phyloP scores from a whole-genome alignment of 192 early-diverging fungal genomes.

The Linnemannia schmuckeri region DNA sequence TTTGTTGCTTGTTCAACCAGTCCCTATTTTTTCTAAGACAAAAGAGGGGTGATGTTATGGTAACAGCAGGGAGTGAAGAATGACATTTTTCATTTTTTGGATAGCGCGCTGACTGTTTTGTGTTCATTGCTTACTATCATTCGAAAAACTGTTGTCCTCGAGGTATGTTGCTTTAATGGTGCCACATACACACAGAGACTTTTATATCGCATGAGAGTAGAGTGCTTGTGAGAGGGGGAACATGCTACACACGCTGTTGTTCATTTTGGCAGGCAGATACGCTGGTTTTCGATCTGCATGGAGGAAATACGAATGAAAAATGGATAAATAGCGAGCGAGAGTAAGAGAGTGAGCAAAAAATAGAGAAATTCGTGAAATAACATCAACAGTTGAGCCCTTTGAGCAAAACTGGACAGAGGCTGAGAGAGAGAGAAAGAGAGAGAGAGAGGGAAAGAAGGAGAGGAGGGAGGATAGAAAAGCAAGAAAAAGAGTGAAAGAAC shows the following conservation, averaged over 20 bases:
- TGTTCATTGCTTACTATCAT: too few species aligned
- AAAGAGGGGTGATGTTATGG: too few species aligned
- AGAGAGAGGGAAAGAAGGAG: not conserved
- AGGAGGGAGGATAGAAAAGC: not conserved
- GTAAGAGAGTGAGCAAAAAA: not conserved
- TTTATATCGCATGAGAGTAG: not conserved
- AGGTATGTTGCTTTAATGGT: not conserved
- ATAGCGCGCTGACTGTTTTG: too few species aligned
- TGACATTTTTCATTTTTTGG: too few species aligned
- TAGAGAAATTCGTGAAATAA: not conserved
- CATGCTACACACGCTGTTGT: not conserved
- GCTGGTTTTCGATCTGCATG: not conserved
- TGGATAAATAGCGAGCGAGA: not conserved
- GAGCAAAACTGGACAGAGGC: not conserved
- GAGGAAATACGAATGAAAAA: not conserved
- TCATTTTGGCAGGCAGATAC: not conserved
- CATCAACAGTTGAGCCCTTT: too few species aligned
- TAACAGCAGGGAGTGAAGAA: too few species aligned
- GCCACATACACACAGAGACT: too few species aligned
- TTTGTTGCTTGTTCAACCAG: too few species aligned
- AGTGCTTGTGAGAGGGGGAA: not conserved
- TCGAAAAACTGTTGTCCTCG: too few species aligned
- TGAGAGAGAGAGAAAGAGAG: not conserved
- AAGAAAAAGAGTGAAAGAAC: not conserved
- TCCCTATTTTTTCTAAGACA: too few species aligned